Base-by-base conservation (phyloP, 805 yeast species). In the Yamadazyma olivae region DNA sequence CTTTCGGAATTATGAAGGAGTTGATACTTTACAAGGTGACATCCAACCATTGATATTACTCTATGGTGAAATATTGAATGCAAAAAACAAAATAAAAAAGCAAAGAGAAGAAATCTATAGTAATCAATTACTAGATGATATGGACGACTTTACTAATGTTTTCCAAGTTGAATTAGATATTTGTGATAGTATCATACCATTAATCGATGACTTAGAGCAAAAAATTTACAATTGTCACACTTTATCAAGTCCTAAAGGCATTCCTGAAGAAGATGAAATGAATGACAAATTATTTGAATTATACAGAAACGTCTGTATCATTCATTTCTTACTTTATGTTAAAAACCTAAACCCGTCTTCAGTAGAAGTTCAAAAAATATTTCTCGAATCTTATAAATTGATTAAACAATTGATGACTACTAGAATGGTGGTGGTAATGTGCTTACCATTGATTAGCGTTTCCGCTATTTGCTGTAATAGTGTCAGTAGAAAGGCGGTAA, bases 21-120 rank as follows among this genome's bases (percentile, higher is more conserved):
- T 51, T 16, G 59, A 54, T 33, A 51, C 57, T 8, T 36, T 47
- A 8, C 59, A 53, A 32, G 57, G 57, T 1, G 38, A 45, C 20
- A 41, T 41, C 17, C 53, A 50, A 26, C 47, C 50, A 10, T 27
- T 53, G 4, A 49, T 41, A 30, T 35, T 49, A 17, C 14, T 53
- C 8, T 27, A 50, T 9, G 52, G 46, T 13, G 55, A 50, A 14
- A 39, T 51, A 15, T 22, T 33, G 19, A 40, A 36, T 28, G 15
- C 14, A 3, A 40, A 36, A 18, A 27, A 33, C n/a, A 13, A 20
- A 13, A 18, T 40, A 15, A 33, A 36, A 15, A 10, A 14, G 18
- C 27, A 24, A 24, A 24, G 27, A 6, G 14, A 24, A 10, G 27
- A 24, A 24, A n/a, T 6, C 6, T 6, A 9, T 10, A 6, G 6